Evolutionary conservation across 345 rosid species (phyloP), one percentile per base, ranked within the genome.

Genomic region (Eucalyptus victrix): DNA sequence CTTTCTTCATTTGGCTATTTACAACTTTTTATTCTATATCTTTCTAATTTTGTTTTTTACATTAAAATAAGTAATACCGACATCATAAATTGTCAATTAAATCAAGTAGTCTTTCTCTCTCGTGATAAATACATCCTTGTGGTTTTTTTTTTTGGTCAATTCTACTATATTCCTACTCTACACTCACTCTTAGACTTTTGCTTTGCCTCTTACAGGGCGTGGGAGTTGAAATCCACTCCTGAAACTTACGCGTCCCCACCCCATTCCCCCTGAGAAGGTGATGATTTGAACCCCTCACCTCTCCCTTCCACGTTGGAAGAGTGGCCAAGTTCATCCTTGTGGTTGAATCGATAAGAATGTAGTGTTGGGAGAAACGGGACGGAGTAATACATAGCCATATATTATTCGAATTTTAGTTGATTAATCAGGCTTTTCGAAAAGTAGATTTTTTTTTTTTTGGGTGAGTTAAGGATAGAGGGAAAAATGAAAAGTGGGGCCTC

Each of bases 11-110:
- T 53, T 53, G 58, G 11, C 11, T 53, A 53, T 62, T 12, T 62
- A 30, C 18, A 30, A 12, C 18, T 65, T 65, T 65, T 16, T 16
- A 1, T 15, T 6, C 5, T 15, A 13, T 62, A 13, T 62, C 32
- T 62, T n/a, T 65, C 0, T n/a, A 15, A 65, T 65, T 62, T 65
- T 0, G 9, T n/a, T 17, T 65, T 3, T 8, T 15, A n/a, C 2
- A 16, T 7, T 15, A n/a, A n/a, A n/a, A 65, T 4, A 65, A 65
- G 3, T 0, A 60, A 60, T 28, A 28, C 3, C 0, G 0, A 28
- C 32, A 6, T 62, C 34, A 12, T 62, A 12, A 62, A 30, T 30
- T n/a, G 21, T 34, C 1, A 4, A 1, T 65, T 8, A 15, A n/a
- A 32, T 65, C 0, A 4, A 0, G 3, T 65, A 10, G 1, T 21